Percentiles rank a stretch among this genome's conserved stretches.
These are phyloP conservation scores for Neurospora sp. DNA, from an alignment of 495 filamentous ascomycete genomes.

Conservation along the genomic window DNA sequence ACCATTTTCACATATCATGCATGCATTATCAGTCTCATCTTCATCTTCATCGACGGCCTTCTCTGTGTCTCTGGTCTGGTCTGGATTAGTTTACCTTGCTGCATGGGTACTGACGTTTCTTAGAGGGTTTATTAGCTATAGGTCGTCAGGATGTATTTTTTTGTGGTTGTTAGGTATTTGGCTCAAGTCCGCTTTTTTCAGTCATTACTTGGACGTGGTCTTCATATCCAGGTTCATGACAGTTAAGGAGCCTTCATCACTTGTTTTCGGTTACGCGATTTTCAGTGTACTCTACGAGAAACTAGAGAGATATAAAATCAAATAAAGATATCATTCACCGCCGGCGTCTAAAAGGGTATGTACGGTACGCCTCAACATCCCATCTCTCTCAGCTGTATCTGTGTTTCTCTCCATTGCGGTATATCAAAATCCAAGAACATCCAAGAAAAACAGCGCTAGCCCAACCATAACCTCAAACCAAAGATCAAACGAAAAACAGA, in stretches of 20 bases:
- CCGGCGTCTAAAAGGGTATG: not conserved
- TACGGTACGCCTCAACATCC: not conserved
- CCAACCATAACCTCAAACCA: not conserved
- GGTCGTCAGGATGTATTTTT: too few species aligned
- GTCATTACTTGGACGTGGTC: too few species aligned
- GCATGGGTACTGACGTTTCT: too few species aligned
- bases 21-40: not conserved
- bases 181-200: too few species aligned
- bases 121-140: too few species aligned
- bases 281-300: too few species aligned
- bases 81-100: not conserved
- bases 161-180: too few species aligned
- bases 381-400: not conserved
- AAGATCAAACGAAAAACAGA: not conserved
- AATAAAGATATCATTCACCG: not conserved
- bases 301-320: too few species aligned
- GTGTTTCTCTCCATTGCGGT: not conserved
- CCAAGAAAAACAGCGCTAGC: not conserved
- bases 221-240: not conserved
- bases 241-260: not conserved
- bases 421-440: not conserved
- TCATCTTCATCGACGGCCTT: not conserved
- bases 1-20: not conserved
- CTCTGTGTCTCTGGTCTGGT: not conserved
- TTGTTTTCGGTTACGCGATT: not conserved